Evolutionary conservation across 2,329 filamentous ascomycete genomes (phyloP).

Genomic region (Trichothecium roseum): DNA sequence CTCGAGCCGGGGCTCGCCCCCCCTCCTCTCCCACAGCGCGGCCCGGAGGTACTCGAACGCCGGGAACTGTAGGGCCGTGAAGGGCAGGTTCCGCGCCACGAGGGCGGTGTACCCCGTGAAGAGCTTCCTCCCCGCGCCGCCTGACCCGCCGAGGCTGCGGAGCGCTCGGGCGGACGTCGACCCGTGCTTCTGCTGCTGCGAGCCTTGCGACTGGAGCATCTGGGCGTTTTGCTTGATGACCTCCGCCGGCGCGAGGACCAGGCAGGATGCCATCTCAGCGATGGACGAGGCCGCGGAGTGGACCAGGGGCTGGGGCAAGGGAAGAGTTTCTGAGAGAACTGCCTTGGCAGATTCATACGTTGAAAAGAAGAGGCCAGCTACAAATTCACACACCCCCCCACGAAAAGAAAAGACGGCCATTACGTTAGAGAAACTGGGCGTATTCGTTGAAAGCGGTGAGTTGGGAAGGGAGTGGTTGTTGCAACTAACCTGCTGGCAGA

Average conservation of each 20-base stretch:
- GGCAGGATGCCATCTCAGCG: slow-evolving; percentile 76
- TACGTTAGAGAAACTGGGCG: neutral
- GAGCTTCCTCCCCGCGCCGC: slow-evolving; percentile 46
- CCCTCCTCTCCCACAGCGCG: slow-evolving; percentile 30
- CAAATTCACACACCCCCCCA: too few relatives aligned
- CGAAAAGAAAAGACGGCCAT: too few relatives aligned
- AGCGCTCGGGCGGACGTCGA: slow-evolving; percentile 39
- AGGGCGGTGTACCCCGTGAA: slow-evolving; percentile 70
- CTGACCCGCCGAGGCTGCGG: slow-evolving; percentile 34
- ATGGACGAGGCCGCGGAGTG: slow-evolving; percentile 64
- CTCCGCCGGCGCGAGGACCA: slow-evolving; percentile 80
- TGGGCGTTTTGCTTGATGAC: slow-evolving; percentile 93
- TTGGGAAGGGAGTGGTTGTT: neutral
- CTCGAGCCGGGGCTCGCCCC: slow-evolving; percentile 16
- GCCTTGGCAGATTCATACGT: slow-evolving; percentile 74
- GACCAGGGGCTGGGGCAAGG: slow-evolving; percentile 56
- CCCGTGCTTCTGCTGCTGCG: slow-evolving; percentile 8
- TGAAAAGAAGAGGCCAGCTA: slow-evolving; percentile 80
- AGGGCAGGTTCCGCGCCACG: slow-evolving; percentile 73
- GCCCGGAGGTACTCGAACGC: slow-evolving; percentile 65
- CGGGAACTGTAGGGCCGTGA: slow-evolving; percentile 82
- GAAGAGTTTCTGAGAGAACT: slow-evolving; percentile 41
- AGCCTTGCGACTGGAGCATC: slow-evolving; percentile 44
- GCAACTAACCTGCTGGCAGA: slow-evolving; percentile 64
- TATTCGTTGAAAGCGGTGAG: neutral